Evolutionary conservation across 1,139 yeast species (phyloP).

Genomic region (Spathaspora sp.): DNA sequence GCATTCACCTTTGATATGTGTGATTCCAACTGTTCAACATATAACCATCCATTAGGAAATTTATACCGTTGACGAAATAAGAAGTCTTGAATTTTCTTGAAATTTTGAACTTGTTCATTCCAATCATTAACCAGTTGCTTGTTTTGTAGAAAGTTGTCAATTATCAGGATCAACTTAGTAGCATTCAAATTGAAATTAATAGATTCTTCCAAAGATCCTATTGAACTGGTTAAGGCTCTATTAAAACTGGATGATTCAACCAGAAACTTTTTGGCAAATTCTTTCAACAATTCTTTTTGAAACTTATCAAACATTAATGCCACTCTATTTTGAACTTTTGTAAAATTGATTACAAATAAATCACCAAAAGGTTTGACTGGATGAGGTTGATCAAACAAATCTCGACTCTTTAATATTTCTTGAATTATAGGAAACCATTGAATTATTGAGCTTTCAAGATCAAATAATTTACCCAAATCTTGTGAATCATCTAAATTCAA

Average conservation of each 20-base stretch:
- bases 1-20: slow-evolving; percentile 47
- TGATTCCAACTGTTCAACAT: slow-evolving; percentile 61
- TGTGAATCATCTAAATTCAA: slow-evolving; percentile 22
- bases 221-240: slow-evolving; percentile 16
- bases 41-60: slow-evolving; percentile 58
- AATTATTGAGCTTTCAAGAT: slow-evolving; percentile 19
- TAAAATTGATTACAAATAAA: slow-evolving; percentile 41
- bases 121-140: slow-evolving; percentile 23
- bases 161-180: slow-evolving; percentile 17
- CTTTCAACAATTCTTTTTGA: slow-evolving; percentile 47
- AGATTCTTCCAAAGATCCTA: slow-evolving; percentile 17
- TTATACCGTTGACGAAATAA: slow-evolving; percentile 47
- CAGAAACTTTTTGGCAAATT: slow-evolving; percentile 41
- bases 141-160: slow-evolving; percentile 18
- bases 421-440: slow-evolving; percentile 33
- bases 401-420: slow-evolving; percentile 46
- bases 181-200: slow-evolving; percentile 19
- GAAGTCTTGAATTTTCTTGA: slow-evolving; percentile 43
- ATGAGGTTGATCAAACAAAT: slow-evolving; percentile 53
- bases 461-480: slow-evolving; percentile 22
- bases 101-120: slow-evolving; percentile 23
- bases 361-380: slow-evolving; percentile 35
- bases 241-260: slow-evolving; percentile 15
- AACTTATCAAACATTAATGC: slow-evolving; percentile 57
- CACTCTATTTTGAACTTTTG: slow-evolving; percentile 55